phyloP scores from a whole-genome alignment of 2,329 filamentous ascomycete genomes.

The Sporothrix inflata region DNA sequence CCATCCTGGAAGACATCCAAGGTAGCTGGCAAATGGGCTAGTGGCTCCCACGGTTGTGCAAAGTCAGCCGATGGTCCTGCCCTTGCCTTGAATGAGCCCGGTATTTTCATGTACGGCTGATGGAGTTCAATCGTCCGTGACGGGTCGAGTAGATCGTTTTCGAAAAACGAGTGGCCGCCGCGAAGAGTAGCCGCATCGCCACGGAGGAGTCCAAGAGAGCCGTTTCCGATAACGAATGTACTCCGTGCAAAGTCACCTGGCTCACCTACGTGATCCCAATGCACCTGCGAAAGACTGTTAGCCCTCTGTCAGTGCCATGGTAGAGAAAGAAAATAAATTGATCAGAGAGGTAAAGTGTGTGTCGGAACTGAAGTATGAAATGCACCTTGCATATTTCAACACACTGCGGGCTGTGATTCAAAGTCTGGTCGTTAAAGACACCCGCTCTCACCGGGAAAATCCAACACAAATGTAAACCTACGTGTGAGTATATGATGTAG shows the following conservation, averaged over 20 bases:
- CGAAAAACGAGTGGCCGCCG: conserved; percentile 9
- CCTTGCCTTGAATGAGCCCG: too few relatives aligned
- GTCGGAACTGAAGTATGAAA: too few relatives aligned
- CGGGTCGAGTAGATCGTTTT: neutral
- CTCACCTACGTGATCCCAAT: conserved; percentile 6
- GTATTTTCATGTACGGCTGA: too few relatives aligned
- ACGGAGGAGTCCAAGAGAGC: neutral
- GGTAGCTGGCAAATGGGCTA: neutral
- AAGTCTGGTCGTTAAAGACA: too few relatives aligned
- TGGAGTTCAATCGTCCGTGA: neutral
- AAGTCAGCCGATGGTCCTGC: neutral
- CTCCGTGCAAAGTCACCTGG: neutral
- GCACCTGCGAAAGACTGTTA: neutral
- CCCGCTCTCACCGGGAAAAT: too few relatives aligned
- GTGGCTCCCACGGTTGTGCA: neutral
- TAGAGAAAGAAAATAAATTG: neutral
- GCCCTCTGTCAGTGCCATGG: too few relatives aligned
- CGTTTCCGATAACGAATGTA: neutral
- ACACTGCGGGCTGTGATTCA: too few relatives aligned
- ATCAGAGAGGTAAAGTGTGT: neutral
- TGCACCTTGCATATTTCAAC: too few relatives aligned
- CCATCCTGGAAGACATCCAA: conserved; percentile 6
- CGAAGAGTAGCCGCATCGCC: neutral
- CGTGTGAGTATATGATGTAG: neutral
- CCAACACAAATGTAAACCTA: neutral